These are phyloP conservation scores for Yamadazyma endophytica DNA, from an alignment of 805 yeast genomes.

Conservation along the genomic window DNA sequence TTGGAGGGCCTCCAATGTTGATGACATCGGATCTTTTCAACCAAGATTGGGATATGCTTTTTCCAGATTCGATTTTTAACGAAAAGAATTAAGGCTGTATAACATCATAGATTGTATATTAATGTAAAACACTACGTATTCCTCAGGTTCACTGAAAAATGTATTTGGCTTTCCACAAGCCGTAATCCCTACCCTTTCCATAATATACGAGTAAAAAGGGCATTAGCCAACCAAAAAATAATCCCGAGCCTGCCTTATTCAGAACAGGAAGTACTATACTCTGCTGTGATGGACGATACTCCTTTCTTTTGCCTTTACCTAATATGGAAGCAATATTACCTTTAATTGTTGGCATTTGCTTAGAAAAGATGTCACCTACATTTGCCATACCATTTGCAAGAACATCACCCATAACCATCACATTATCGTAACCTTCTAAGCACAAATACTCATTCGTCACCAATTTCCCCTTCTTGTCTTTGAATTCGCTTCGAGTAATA, in stretches of 20 bases:
- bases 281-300: not conserved
- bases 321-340: constrained; percentile 2
- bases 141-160: no score
- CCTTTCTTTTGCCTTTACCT: not conserved
- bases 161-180: no score
- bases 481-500: constrained; percentile 15
- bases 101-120: no score
- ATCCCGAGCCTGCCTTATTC: constrained; percentile 4
- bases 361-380: constrained; percentile 20
- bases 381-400: constrained; percentile 17
- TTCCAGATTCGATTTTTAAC: constrained; percentile 42
- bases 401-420: constrained; percentile 32
- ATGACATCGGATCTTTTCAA: constrained; percentile 47
- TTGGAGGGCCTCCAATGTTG: constrained; percentile 51
- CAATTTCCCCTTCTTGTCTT: constrained; percentile 23
- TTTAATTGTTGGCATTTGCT: constrained; percentile 16
- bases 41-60: constrained; percentile 48
- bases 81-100: constrained; percentile 11
- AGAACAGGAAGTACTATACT: not conserved
- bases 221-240: not conserved
- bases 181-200: constrained; percentile 5
- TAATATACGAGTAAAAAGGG: constrained; percentile 4
- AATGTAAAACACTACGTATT: no score
- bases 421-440: constrained; percentile 20
- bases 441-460: constrained; percentile 20